Evolutionary conservation across 1,139 yeast genomes (phyloP).

Genomic region (Saccharomyces hybrid): DNA sequence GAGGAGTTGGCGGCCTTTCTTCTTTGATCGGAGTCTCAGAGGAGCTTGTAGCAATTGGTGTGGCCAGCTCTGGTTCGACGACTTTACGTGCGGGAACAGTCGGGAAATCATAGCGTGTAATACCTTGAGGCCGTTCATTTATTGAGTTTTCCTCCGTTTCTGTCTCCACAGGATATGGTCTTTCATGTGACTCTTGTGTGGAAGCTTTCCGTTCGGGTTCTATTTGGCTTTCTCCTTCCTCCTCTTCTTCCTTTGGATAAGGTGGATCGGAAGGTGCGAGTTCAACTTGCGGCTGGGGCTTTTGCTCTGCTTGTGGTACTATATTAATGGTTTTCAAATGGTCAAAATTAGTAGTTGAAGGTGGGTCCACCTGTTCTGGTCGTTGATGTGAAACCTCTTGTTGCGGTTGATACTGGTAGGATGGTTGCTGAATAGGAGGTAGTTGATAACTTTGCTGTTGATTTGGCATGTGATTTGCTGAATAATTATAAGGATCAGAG

Average conservation of each 20-base stretch:
- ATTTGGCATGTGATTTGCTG: neutral
- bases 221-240: constrained; percentile 5
- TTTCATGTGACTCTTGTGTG: constrained; percentile 1
- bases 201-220: constrained; percentile 5
- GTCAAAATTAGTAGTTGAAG: neutral
- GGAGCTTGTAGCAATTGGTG: constrained; percentile 4
- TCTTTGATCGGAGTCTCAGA: constrained; percentile 6
- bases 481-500: constrained; percentile 22
- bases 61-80: constrained; percentile 9
- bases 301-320: neutral
- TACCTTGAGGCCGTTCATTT: constrained; percentile 16
- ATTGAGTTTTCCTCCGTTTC: constrained; percentile 6
- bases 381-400: neutral
- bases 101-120: constrained; percentile 35
- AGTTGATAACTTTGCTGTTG: neutral
- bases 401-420: neutral
- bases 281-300: constrained; percentile 2
- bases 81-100: constrained; percentile 34
- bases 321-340: neutral
- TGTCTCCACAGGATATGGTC: constrained; percentile 19
- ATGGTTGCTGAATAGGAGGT: constrained; percentile 13
- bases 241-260: constrained; percentile 25
- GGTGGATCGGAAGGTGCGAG: constrained; percentile 19
- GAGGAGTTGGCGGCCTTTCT: constrained; percentile 11
- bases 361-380: constrained; percentile 3